These are phyloP conservation scores for Rhizodiscina lignyota DNA, from an alignment of 495 filamentous ascomycete genomes.

Conservation along the genomic window DNA sequence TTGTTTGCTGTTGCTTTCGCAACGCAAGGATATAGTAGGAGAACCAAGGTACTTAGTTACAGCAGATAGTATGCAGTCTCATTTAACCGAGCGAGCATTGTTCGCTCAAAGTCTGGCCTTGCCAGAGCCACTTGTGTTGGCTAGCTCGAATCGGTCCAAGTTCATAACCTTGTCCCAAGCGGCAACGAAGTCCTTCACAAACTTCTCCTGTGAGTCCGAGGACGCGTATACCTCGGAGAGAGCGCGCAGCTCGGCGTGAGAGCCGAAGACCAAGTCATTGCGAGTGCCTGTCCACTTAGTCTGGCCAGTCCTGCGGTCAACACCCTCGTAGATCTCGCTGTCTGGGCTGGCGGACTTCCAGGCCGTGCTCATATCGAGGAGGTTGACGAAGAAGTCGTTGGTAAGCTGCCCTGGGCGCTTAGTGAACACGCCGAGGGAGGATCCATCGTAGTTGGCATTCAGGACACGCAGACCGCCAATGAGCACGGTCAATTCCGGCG, in stretches of 20 bases:
- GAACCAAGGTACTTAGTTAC: no score
- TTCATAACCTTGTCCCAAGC: conserved; percentile 61
- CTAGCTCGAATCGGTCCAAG: conserved; percentile 47
- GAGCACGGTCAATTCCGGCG: conserved; percentile 50
- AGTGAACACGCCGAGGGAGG: conserved; percentile 44
- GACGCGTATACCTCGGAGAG: conserved; percentile 48
- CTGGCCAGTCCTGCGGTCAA: conserved; percentile 46
- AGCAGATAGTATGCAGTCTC: no score
- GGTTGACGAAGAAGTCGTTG: conserved; percentile 63
- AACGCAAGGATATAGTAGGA: no score
- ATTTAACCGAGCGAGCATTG: no score
- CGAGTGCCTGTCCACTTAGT: conserved; percentile 54
- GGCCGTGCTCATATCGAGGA: conserved; percentile 44
- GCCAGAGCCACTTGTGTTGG: neutral
- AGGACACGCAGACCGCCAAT: conserved; percentile 50
- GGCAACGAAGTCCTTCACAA: conserved; percentile 51
- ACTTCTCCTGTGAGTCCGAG: conserved; percentile 36
- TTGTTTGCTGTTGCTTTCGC: no score
- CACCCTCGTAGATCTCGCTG: conserved; percentile 41
- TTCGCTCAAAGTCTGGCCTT: conserved; percentile 1
- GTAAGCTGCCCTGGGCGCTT: conserved; percentile 44
- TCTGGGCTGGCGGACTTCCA: conserved; percentile 37
- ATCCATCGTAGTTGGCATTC: conserved; percentile 50
- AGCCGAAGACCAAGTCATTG: conserved; percentile 52
- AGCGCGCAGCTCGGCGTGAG: conserved; percentile 53